Evolutionary conservation across 441 rosid genomes (phyloP).

Genomic region (Croton setiger): DNA sequence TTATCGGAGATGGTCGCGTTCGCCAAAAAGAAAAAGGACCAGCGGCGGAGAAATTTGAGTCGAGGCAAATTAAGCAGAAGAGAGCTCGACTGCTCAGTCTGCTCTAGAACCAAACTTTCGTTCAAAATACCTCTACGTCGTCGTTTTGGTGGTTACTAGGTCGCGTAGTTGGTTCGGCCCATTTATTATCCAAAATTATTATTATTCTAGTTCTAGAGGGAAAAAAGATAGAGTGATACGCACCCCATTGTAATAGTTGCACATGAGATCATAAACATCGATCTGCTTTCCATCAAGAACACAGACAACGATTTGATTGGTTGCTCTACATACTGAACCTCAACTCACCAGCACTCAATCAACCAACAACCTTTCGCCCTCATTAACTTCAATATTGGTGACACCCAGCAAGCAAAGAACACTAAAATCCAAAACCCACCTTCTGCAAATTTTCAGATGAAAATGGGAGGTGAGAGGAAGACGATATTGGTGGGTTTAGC

Average conservation of each 20-base stretch:
- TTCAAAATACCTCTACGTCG: too few species aligned
- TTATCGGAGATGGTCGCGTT: too few species aligned
- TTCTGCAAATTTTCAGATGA: neutral
- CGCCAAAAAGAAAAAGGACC: too few species aligned
- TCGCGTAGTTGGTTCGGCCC: too few species aligned
- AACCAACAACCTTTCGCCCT: neutral
- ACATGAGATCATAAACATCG: neutral
- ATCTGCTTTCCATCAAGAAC: neutral
- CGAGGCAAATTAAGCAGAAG: too few species aligned
- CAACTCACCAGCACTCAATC: neutral
- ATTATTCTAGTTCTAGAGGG: too few species aligned
- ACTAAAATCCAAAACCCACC: neutral
- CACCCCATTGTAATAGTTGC: neutral
- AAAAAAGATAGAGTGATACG: too few species aligned
- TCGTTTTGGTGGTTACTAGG: too few species aligned
- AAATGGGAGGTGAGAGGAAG: conserved; percentile 50
- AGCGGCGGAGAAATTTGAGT: too few species aligned
- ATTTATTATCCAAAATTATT: too few species aligned
- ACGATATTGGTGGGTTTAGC: conserved; percentile 47
- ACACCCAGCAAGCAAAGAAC: neutral
- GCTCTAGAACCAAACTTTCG: too few species aligned
- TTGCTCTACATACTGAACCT: neutral
- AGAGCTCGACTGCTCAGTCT: too few species aligned
- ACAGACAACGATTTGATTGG: neutral
- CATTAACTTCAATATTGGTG: conserved; percentile 1